Evolutionary conservation across 345 rosid genomes (phyloP), one percentile per base, ranked within the genome.

Genomic region (Clarkia xantiana): DNA sequence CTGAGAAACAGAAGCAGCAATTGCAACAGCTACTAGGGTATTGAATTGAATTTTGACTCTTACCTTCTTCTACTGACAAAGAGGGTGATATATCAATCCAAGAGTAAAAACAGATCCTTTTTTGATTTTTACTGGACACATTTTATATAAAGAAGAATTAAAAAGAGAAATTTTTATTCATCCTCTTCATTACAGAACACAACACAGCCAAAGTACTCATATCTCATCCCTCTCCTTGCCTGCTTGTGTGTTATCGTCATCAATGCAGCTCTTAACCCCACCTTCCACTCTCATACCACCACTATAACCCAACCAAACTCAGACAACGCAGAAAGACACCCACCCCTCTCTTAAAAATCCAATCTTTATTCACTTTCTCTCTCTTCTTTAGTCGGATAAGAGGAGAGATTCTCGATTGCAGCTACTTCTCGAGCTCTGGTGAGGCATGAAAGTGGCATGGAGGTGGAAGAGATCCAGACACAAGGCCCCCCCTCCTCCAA

Each of bases 401-500:
- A 49, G 11, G 42, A 14, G 40, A 20, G 36, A 29, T 29, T 23
- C 15, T 9, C 14, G 34, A 19, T 22, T 20, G 42, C 19, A 14
- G 41, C 42, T 34, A 13, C 19, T 29, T 29, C 9, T 29, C 43
- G 43, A 19, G 11, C 1, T 14, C 20, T 15, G 44, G 44, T 14
- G 54, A 49, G 97, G 77, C 62, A 86, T 86, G 96, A 83, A 79
- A 76, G 74, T 74, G 72, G 59, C 67, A 86, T 83, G 97, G 96
- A 79, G 72, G 75, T 70, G 62, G 91, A 81, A 59, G 86, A 78
- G 68, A 80, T 70, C 75, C 82, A 73, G 72, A 69, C 62, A 54
- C 82, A 67, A 53, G 75, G 72, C 9, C 55, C 67, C 40, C 41
- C 71, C 36, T 29, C 36, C 7, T 59, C 70, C 23, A 82, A 75